Percentiles rank a stretch among this genome's conserved stretches.
Evolutionary conservation across 1,284 basidiomycete genomes (phyloP).

Genomic region (Meripilus lineatus): DNA sequence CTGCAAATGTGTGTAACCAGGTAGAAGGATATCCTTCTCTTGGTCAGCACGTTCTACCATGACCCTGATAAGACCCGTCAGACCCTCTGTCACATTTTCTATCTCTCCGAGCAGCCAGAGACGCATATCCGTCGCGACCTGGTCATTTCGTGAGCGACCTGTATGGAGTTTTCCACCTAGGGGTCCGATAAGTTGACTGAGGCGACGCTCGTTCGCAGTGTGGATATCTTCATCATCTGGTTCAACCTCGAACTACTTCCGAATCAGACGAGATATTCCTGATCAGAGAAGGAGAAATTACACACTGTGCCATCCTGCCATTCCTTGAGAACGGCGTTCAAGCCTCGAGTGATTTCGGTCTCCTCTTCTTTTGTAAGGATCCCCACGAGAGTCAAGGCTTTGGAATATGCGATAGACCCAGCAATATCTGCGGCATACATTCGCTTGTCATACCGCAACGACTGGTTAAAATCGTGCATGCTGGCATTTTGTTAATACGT

Average conservation of each 20-base stretch:
- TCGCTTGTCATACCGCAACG: constrained; percentile 89
- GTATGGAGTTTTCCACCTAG: constrained; percentile 94
- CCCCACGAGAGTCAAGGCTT: constrained; percentile 73
- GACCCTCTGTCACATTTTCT: constrained; percentile 61
- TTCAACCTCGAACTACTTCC: constrained; percentile 59
- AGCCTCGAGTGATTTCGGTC: constrained; percentile 71
- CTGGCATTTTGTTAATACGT: constrained; percentile 41
- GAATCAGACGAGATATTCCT: neutral
- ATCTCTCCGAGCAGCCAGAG: constrained; percentile 91
- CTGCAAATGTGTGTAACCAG: constrained; percentile 97
- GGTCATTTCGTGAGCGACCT: constrained; percentile 94
- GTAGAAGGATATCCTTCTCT: constrained; percentile 88
- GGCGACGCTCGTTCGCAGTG: constrained; percentile 96
- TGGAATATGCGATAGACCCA: constrained; percentile 95
- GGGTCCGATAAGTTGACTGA: constrained; percentile 90
- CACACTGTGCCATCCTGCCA: constrained; percentile 75
- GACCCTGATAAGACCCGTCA: constrained; percentile 80
- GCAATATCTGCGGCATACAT: constrained; percentile 92
- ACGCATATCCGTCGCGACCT: constrained; percentile 97
- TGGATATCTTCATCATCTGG: constrained; percentile 97
- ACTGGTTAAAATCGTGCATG: constrained; percentile 96
- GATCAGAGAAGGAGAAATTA: constrained; percentile 10
- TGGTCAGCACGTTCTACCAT: constrained; percentile 89
- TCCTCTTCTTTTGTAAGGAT: constrained; percentile 81
- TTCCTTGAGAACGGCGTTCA: constrained; percentile 76